A percentile compares a stretch with the other conserved stretches of the same genome.
Conservation (phyloP, 371 early-diverging fungal species). For the Zychaea mexicana region DNA sequence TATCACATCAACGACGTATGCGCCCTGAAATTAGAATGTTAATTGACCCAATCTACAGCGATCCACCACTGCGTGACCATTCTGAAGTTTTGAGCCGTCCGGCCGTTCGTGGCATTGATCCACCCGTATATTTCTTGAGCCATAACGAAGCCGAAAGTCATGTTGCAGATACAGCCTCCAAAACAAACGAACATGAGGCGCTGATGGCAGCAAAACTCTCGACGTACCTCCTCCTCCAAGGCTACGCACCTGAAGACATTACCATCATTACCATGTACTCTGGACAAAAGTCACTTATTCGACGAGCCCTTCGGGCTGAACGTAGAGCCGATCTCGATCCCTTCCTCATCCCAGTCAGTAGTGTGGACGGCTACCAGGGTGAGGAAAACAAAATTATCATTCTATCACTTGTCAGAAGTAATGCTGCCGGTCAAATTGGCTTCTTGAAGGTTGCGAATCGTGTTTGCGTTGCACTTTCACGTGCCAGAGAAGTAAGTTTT, state of each 20-base stretch:
- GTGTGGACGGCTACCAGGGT: constrained; percentile 85
- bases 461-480: constrained; percentile 77
- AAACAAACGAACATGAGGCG: constrained; percentile 62
- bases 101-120: constrained; percentile 57
- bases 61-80: constrained; percentile 54
- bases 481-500: constrained; percentile 59
- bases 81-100: constrained; percentile 47
- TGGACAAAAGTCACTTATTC: constrained; percentile 54
- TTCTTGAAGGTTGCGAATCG: constrained; percentile 77
- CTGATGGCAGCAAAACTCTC: constrained; percentile 58
- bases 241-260: constrained; percentile 45
- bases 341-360: constrained; percentile 54
- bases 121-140: constrained; percentile 56
- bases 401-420: constrained; percentile 70
- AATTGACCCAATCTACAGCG: constrained; percentile 57
- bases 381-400: constrained; percentile 78
- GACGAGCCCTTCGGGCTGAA: constrained; percentile 38
- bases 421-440: constrained; percentile 62
- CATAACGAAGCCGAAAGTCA: constrained; percentile 54
- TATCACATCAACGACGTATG: constrained; percentile 75
- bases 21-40: constrained; percentile 68
- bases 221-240: constrained; percentile 58
- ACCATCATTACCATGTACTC: constrained; percentile 68
- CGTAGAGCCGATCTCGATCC: constrained; percentile 25
- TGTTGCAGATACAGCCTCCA: constrained; percentile 54